Percentiles rank a stretch among this genome's conserved stretches.
Conservation (phyloP, 2,329 filamentous ascomycete species). For the Zasmidium cellare region DNA sequence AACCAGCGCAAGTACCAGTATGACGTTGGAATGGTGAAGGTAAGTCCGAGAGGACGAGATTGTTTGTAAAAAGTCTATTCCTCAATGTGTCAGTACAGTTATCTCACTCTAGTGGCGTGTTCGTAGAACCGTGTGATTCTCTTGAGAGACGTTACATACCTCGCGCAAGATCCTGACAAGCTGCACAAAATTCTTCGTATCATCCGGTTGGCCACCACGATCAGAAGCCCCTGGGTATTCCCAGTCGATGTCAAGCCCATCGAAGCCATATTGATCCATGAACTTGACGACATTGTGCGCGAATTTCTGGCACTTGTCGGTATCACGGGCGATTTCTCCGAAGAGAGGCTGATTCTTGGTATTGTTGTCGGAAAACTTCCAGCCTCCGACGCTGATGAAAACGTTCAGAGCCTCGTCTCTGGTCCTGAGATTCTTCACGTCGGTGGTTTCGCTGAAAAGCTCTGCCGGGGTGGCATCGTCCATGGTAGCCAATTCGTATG, state of each 20-base stretch:
- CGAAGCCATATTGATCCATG: slow-evolving; percentile 8
- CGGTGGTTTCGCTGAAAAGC: slow-evolving; percentile 34
- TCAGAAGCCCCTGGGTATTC: slow-evolving; percentile 30
- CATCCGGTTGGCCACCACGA: slow-evolving; percentile 38
- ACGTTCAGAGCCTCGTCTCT: slow-evolving; percentile 39
- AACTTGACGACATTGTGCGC: slow-evolving; percentile 7
- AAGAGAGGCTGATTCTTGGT: slow-evolving; percentile 13
- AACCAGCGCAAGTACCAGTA: slow-evolving; percentile 24
- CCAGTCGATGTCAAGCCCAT: neutral
- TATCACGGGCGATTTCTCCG: neutral
- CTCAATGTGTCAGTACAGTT: too few species aligned
- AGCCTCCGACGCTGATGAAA: slow-evolving; percentile 45
- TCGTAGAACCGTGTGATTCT: too few species aligned
- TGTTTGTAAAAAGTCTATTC: slow-evolving; percentile 28
- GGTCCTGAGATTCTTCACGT: neutral
- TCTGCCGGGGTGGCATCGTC: slow-evolving; percentile 5
- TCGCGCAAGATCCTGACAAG: slow-evolving; percentile 39
- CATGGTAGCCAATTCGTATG: slow-evolving; percentile 29
- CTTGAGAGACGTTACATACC: too few species aligned
- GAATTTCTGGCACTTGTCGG: neutral
- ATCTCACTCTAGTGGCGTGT: too few species aligned
- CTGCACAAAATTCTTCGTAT: slow-evolving; percentile 40
- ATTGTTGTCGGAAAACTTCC: slow-evolving; percentile 42
- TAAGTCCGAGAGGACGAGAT: slow-evolving; percentile 41
- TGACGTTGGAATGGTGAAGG: slow-evolving; percentile 31